Conservation (phyloP, 2,329 filamentous ascomycete species). For the Furcasterigmium furcatum region DNA sequence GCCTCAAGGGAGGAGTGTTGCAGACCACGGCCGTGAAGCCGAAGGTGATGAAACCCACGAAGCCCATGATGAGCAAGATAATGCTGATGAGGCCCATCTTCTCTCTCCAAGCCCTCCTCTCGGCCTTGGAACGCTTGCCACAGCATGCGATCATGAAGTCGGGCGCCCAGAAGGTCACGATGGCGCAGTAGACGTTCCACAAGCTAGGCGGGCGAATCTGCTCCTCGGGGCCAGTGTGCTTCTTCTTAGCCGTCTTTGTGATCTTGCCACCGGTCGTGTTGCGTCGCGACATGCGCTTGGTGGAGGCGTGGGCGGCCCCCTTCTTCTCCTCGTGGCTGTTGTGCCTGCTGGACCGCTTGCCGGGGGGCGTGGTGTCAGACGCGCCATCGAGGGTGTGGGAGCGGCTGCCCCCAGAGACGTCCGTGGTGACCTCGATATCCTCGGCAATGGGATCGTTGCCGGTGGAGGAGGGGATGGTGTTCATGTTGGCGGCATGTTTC, state of each 20-base stretch:
- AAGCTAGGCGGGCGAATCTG: constrained; percentile 76
- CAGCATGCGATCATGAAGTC: constrained; percentile 81
- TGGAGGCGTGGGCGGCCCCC: constrained; percentile 20
- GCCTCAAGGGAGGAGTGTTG: constrained; percentile 63
- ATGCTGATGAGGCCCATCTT: constrained; percentile 97
- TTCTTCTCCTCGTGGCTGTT: constrained; percentile 35
- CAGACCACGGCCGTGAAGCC: constrained; percentile 92
- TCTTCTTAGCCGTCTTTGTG: constrained; percentile 54
- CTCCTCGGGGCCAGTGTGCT: constrained; percentile 53
- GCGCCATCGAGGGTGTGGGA: constrained; percentile 33
- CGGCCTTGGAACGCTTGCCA: constrained; percentile 79
- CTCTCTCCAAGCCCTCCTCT: constrained; percentile 92
- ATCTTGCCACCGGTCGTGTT: constrained; percentile 54
- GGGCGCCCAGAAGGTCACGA: constrained; percentile 93
- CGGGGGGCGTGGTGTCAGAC: constrained; percentile 36
- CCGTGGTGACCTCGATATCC: constrained; percentile 64
- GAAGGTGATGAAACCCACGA: constrained; percentile 94
- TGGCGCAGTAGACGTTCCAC: constrained; percentile 94
- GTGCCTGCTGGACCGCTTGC: constrained; percentile 21
- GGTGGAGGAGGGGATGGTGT: constrained; percentile 83
- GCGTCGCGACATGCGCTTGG: constrained; percentile 35
- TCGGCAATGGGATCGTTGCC: constrained; percentile 88
- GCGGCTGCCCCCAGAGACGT: constrained; percentile 43
- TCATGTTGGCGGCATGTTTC: constrained; percentile 92
- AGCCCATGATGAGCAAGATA: constrained; percentile 80